These are phyloP conservation scores for Bolboschoenoplectus hybrid DNA, from an alignment of 202 grass and related monocot species.

Conservation along the genomic window DNA sequence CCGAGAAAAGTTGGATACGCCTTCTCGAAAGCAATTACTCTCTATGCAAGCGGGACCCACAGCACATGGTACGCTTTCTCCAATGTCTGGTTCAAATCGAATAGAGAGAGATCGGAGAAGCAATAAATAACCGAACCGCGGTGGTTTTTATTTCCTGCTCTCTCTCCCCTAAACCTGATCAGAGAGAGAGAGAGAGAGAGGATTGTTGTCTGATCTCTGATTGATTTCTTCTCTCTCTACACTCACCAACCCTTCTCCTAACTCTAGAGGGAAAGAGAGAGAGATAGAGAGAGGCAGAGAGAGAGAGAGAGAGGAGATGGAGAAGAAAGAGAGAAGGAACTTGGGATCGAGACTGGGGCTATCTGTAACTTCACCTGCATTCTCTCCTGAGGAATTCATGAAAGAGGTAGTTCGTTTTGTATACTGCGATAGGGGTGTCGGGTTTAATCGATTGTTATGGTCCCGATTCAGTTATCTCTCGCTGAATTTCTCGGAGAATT, in stretches of 20 bases:
- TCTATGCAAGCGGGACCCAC: neutral
- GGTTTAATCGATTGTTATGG: neutral
- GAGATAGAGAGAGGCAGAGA: neutral
- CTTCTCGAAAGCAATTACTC: neutral
- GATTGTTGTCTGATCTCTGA: neutral
- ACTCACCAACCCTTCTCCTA: constrained; percentile 38
- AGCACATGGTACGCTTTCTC: too few species aligned
- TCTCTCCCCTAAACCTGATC: neutral
- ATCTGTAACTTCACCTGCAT: constrained; percentile 28
- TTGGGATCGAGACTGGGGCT: constrained; percentile 35
- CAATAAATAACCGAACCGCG: constrained; percentile 30
- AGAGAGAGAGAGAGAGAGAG: neutral
- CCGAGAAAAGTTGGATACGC: neutral
- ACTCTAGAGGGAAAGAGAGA: constrained; percentile 9
- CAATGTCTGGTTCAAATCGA: neutral
- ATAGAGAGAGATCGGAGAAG: neutral
- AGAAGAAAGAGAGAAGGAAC: constrained; percentile 39
- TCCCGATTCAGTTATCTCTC: constrained; percentile 27
- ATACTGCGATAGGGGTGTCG: neutral
- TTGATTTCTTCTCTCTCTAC: neutral
- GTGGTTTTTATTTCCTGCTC: constrained; percentile 24
- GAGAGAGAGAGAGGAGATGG: neutral
- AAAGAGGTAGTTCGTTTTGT: constrained; percentile 22
- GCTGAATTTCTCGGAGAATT: constrained; percentile 25
- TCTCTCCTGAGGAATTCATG: constrained; percentile 34